These are phyloP conservation scores for Mycena metata DNA, from an alignment of 768 basidiomycete genomes.

Conservation along the genomic window DNA sequence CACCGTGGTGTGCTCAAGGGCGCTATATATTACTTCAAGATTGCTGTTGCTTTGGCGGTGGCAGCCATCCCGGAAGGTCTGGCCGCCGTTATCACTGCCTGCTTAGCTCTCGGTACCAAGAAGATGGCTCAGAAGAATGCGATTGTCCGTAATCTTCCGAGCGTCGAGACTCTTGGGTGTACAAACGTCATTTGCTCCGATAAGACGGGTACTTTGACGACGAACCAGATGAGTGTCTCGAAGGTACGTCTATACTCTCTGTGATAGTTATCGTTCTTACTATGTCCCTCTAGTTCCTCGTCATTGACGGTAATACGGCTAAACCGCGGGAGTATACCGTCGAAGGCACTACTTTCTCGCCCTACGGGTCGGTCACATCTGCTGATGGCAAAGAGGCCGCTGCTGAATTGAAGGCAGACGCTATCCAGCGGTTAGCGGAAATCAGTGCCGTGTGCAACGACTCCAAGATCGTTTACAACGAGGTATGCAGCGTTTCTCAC, in stretches of 20 bases:
- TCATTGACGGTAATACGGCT: conserved; percentile 69
- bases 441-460: conserved; percentile 97
- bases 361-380: conserved; percentile 79
- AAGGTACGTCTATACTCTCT: conserved; percentile 58
- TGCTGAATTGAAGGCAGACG: conserved; percentile 73
- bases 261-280: background rate
- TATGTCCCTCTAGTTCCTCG: conserved; percentile 71
- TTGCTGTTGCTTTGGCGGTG: conserved; percentile 98
- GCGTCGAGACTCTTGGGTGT: conserved; percentile 97
- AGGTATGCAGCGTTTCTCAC: conserved; percentile 59
- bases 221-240: conserved; percentile 97
- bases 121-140: conserved; percentile 99
- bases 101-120: conserved; percentile 95
- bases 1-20: conserved; percentile 94
- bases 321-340: conserved; percentile 79
- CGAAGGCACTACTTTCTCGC: conserved; percentile 94
- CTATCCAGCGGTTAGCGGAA: conserved; percentile 88
- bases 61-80: conserved; percentile 98
- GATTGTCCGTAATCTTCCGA: conserved; percentile 95
- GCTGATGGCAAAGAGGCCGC: conserved; percentile 71
- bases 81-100: conserved; percentile 98
- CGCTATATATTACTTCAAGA: conserved; percentile 99
- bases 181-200: conserved; percentile 99
- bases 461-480: conserved; percentile 87
- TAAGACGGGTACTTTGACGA: conserved; percentile 97